A percentile compares a stretch with the other conserved stretches of the same genome.
Evolutionary conservation across 306 rosid genomes (phyloP).

Genomic region (Crataegus laevigata): DNA sequence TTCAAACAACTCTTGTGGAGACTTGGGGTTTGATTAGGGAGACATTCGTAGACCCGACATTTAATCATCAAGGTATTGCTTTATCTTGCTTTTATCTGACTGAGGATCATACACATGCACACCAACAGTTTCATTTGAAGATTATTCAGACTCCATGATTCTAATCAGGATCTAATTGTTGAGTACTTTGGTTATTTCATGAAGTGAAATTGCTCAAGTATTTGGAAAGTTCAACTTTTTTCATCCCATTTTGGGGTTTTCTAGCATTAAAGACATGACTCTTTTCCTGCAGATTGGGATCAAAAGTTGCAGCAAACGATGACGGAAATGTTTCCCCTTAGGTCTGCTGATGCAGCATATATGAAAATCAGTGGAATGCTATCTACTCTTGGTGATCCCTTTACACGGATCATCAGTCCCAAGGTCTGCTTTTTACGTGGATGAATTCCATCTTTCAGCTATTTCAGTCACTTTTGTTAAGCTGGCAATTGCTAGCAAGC

Average conservation of each 20-base stretch:
- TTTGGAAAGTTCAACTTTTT: background rate
- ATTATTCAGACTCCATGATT: background rate
- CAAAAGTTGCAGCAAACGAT: slow-evolving; percentile 87
- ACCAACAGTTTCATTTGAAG: background rate
- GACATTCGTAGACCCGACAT: slow-evolving; percentile 89
- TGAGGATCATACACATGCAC: background rate
- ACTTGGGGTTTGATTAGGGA: slow-evolving; percentile 98
- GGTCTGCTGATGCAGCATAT: slow-evolving; percentile 86
- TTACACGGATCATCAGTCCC: slow-evolving; percentile 88
- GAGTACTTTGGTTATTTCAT: background rate
- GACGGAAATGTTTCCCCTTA: slow-evolving; percentile 95
- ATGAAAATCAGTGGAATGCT: slow-evolving; percentile 91
- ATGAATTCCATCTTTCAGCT: slow-evolving; percentile 1
- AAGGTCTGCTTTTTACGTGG: slow-evolving; percentile 36
- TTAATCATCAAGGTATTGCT: slow-evolving; percentile 82
- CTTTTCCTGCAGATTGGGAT: slow-evolving; percentile 70
- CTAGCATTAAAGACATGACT: background rate
- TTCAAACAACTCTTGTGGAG: slow-evolving; percentile 94
- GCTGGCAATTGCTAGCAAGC: background rate
- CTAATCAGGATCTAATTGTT: background rate
- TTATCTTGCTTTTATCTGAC: background rate
- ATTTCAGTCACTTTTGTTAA: background rate
- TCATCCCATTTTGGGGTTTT: background rate
- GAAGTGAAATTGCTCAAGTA: background rate
- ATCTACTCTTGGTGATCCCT: slow-evolving; percentile 96